Conservation (phyloP, 768 basidiomycete genomes). For the Naematelia aurantialba region DNA sequence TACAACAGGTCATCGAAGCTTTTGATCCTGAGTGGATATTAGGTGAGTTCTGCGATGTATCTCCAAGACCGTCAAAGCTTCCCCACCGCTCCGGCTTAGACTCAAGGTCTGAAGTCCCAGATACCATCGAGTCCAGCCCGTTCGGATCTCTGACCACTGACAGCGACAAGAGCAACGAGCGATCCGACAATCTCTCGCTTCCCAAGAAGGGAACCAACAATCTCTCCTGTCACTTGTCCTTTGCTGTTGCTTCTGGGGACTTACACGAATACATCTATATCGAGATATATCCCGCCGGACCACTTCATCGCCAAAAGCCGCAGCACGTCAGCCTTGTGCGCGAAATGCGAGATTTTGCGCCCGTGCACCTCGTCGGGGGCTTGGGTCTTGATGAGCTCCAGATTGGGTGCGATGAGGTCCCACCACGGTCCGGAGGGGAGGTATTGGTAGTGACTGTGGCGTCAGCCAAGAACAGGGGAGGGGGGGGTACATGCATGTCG, state of each 20-base stretch:
- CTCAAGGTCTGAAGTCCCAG: too few relatives aligned
- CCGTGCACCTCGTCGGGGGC: slow-evolving; percentile 43
- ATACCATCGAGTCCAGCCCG: too few relatives aligned
- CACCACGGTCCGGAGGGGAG: slow-evolving; percentile 50
- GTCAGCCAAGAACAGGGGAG: too few relatives aligned
- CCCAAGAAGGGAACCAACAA: too few relatives aligned
- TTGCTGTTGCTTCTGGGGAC: too few relatives aligned
- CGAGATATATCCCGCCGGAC: slow-evolving; percentile 48
- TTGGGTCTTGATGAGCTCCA: slow-evolving; percentile 45
- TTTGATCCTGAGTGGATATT: slow-evolving; percentile 35
- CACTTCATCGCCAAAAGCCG: slow-evolving; percentile 43
- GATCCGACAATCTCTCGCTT: too few relatives aligned
- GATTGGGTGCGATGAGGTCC: slow-evolving; percentile 42
- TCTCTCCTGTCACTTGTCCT: too few relatives aligned
- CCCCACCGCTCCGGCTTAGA: too few relatives aligned
- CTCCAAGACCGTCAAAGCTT: too few relatives aligned
- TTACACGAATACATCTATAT: slow-evolving; percentile 49
- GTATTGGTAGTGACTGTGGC: slow-evolving; percentile 44
- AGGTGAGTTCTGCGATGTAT: too few relatives aligned
- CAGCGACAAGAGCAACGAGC: too few relatives aligned
- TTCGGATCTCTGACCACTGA: too few relatives aligned
- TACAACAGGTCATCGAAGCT: slow-evolving; percentile 45
- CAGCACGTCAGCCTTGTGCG: slow-evolving; percentile 48
- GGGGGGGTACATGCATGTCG: not conserved
- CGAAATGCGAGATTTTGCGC: slow-evolving; percentile 43